Evolutionary conservation across 345 rosid genomes (phyloP), one percentile per base, ranked within the genome.

Genomic region (Euphorbia tirucalli): DNA sequence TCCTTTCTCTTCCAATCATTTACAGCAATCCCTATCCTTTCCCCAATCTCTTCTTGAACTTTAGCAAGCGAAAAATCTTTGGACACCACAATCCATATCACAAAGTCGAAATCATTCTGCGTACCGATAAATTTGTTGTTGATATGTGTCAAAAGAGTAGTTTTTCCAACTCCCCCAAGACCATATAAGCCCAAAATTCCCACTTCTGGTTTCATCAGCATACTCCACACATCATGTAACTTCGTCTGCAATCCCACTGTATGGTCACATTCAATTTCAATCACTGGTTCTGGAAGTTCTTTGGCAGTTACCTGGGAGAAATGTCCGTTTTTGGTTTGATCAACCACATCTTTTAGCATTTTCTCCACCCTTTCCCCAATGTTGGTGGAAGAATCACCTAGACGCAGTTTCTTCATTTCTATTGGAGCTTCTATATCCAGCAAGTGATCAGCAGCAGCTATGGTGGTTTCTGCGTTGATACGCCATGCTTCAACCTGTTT

Each of bases 21-120:
- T 8, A 61, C 72, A 69, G 77, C 74, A 41, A 41, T 41, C 66
- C 81, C 78, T 60, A 83, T 71, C 69, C 78, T 75, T 72, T 80
- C 74, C 4, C 83, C 63, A 11, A 83, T 76, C 3, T 79, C 74
- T 27, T 81, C 79, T 41, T 78, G 87, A 71, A 83, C 49, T 74
- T 71, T 76, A 46, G 71, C 81, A 70, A 76, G 72, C 46, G 30
- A 71, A 32, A 74, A 52, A 19, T 18, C 22, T 56, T 56, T 56
- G 24, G 60, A 56, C 30, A 56, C 30, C 30, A 56, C 60, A 10
- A 22, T 25, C 60, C 60, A 56, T 3, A 56, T 56, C 60, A 56
- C 60, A 24, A 22, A 25, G 24, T 21, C 60, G 11, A 56, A 56
- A 56, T 56, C 30, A 61, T 61, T 19, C 5, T 1, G 1, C n/a